These are phyloP conservation scores for Melanogaster broomeanus DNA, from an alignment of 768 basidiomycete genomes.

Conservation along the genomic window DNA sequence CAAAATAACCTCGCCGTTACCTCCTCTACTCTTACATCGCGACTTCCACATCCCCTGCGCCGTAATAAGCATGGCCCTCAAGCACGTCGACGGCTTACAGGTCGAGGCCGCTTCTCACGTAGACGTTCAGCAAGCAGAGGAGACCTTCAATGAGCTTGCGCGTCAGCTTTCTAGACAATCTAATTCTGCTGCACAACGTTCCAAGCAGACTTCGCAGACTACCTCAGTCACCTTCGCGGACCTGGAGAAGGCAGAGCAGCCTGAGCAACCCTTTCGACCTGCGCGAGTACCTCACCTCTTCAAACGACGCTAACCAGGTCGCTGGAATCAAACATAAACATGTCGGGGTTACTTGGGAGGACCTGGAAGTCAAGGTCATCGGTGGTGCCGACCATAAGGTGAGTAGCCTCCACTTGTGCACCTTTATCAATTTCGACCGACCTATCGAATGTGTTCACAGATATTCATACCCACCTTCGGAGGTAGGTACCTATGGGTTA, in stretches of 20 bases:
- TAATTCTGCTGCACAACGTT: background rate
- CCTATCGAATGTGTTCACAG: slow-evolving; percentile 21
- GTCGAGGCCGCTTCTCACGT: slow-evolving; percentile 37
- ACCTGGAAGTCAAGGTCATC: slow-evolving; percentile 60
- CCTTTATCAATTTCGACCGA: background rate
- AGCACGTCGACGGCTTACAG: slow-evolving; percentile 22
- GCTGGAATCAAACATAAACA: slow-evolving; percentile 75
- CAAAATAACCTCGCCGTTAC: too few species aligned
- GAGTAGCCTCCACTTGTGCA: slow-evolving; percentile 1
- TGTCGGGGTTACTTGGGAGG: slow-evolving; percentile 75
- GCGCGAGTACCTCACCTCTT: slow-evolving; percentile 64
- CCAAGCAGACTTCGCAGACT: slow-evolving; percentile 22
- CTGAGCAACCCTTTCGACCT: slow-evolving; percentile 53
- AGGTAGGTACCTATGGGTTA: slow-evolving; percentile 39
- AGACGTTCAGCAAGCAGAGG: slow-evolving; percentile 51
- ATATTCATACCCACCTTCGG: slow-evolving; percentile 62
- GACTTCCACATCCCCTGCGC: too few species aligned
- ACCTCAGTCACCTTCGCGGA: slow-evolving; percentile 33
- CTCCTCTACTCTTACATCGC: too few species aligned
- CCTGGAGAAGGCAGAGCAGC: slow-evolving; percentile 42
- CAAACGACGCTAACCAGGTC: slow-evolving; percentile 62
- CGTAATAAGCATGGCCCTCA: too few species aligned
- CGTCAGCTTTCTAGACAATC: slow-evolving; percentile 34
- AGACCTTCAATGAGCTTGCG: slow-evolving; percentile 56
- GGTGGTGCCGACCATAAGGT: slow-evolving; percentile 63